Conservation (phyloP, 768 basidiomycete species). For the Boletus rufocinnamomeus region DNA sequence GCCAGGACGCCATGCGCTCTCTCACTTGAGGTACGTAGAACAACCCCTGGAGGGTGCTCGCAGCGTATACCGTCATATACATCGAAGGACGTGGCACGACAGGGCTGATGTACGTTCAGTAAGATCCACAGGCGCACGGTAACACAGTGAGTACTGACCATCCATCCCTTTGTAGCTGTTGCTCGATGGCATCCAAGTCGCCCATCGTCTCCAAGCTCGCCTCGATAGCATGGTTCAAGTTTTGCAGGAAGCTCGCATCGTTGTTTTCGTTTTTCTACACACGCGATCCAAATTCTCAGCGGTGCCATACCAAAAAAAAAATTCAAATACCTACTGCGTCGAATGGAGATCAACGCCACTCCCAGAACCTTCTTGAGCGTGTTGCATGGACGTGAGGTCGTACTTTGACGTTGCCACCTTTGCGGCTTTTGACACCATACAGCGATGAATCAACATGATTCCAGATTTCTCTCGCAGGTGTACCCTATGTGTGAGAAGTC, state of each 20-base stretch:
- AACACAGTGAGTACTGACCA: constrained; percentile 58
- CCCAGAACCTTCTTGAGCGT: too few species aligned
- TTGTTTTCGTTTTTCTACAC: constrained; percentile 35
- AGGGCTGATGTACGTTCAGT: constrained; percentile 47
- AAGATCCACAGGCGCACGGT: not conserved
- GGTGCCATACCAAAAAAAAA: too few species aligned
- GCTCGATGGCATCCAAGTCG: constrained; percentile 51
- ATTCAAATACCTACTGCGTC: too few species aligned
- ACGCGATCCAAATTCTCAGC: not conserved
- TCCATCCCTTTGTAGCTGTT: constrained; percentile 55
- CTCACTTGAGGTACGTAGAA: constrained; percentile 75
- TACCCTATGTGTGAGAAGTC: too few species aligned
- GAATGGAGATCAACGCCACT: too few species aligned
- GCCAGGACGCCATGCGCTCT: constrained; percentile 40
- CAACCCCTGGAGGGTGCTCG: constrained; percentile 54
- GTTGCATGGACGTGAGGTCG: too few species aligned
- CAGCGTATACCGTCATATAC: constrained; percentile 55
- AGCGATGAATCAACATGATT: too few species aligned
- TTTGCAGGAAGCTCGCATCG: constrained; percentile 57
- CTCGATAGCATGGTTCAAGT: constrained; percentile 68
- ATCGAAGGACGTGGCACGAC: constrained; percentile 63
- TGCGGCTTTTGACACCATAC: too few species aligned
- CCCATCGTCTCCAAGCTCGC: constrained; percentile 60
- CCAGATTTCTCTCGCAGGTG: too few species aligned
- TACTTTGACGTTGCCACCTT: too few species aligned